A percentile compares a stretch with the other conserved stretches of the same genome.
These are phyloP conservation scores for Sporothrix luriei DNA, from an alignment of 2,329 filamentous ascomycete genomes.

Conservation along the genomic window DNA sequence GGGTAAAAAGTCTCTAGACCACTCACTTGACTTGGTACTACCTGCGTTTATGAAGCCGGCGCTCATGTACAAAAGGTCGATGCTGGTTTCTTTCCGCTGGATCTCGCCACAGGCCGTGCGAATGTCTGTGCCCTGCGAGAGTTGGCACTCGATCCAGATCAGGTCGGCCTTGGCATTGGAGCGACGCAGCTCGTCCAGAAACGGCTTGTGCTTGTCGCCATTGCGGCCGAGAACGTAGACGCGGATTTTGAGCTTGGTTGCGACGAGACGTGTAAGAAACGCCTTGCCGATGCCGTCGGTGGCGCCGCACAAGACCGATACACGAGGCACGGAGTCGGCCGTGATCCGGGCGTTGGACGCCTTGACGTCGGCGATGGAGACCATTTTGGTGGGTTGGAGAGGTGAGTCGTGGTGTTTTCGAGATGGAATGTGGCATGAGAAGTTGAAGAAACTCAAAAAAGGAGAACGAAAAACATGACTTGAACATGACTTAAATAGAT, in stretches of 20 bases:
- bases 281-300: conserved; percentile 29
- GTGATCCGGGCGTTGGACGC: conserved; percentile 24
- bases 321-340: conserved; percentile 6
- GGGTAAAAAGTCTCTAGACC: too few relatives aligned
- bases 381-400: neutral
- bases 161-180: conserved; percentile 12
- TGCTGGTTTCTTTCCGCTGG: conserved; percentile 9
- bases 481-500: neutral
- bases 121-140: conserved; percentile 8
- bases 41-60: conserved; percentile 21
- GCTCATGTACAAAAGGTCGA: conserved; percentile 27
- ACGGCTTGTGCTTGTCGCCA: conserved; percentile 20
- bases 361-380: conserved; percentile 26
- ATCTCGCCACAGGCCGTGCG: conserved; percentile 3
- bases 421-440: neutral
- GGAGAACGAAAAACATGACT: neutral
- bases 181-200: conserved; percentile 21
- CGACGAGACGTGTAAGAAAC: conserved; percentile 8
- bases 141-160: conserved; percentile 24
- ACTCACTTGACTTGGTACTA: conserved; percentile 3
- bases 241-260: conserved; percentile 17
- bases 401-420: neutral
- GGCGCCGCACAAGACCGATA: conserved; percentile 12
- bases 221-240: conserved; percentile 26
- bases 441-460: neutral